phyloP scores from a whole-genome alignment of 768 basidiomycete species.

The Mycena galericulata region DNA sequence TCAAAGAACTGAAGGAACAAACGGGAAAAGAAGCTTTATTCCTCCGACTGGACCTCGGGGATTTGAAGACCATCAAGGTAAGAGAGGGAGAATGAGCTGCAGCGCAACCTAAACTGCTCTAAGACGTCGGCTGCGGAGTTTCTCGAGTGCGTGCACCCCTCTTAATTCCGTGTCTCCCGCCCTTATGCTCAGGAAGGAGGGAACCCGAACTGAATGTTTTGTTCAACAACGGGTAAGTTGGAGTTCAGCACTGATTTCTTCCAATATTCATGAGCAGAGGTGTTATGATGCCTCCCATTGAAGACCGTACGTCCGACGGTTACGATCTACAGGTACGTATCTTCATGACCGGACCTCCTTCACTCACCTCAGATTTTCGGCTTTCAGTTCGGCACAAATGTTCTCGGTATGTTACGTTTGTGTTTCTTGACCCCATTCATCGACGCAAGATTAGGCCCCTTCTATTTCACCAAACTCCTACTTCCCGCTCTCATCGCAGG shows the following conservation, averaged over 20 bases:
- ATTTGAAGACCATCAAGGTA: slow-evolving; percentile 49
- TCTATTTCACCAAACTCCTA: slow-evolving; percentile 44
- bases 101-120: no score
- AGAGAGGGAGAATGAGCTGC: no score
- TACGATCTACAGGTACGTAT: slow-evolving; percentile 28
- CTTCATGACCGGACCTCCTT: not conserved
- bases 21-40: slow-evolving; percentile 53
- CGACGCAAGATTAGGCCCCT: slow-evolving; percentile 35
- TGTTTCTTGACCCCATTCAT: not conserved
- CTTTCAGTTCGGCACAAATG: slow-evolving; percentile 40
- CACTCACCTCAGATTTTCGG: slow-evolving; percentile 35
- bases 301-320: slow-evolving; percentile 40
- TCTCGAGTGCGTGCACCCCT: slow-evolving; percentile 32
- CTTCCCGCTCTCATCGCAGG: slow-evolving; percentile 43
- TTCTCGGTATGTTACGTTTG: slow-evolving; percentile 23
- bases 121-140: slow-evolving; percentile 51
- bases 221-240: slow-evolving; percentile 47
- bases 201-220: slow-evolving; percentile 43
- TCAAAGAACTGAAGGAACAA: slow-evolving; percentile 47
- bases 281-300: slow-evolving; percentile 47
- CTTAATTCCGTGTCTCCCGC: not conserved
- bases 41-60: slow-evolving; percentile 53
- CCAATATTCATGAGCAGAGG: slow-evolving; percentile 24
- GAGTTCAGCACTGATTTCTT: not conserved
- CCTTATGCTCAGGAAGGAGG: slow-evolving; percentile 30